A percentile compares a stretch with the other conserved stretches of the same genome.
Conservation (phyloP, 2,329 filamentous ascomycete species). For the Pseudofabraea citricarpa region DNA sequence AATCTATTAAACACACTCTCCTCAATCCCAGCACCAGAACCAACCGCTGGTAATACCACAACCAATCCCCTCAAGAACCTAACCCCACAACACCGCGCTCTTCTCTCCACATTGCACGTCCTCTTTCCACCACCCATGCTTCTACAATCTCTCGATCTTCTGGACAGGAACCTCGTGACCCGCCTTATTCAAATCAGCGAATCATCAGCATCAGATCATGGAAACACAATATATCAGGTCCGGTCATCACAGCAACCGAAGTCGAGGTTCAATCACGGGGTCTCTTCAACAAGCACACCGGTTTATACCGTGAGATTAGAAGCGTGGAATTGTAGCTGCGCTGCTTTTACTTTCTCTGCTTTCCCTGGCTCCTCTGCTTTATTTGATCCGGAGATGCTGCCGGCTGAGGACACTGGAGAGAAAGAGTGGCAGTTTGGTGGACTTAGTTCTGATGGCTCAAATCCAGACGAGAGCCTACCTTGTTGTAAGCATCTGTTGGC, state of each 20-base stretch:
- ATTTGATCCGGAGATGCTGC: conserved; percentile 7
- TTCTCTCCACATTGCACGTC: conserved; percentile 61
- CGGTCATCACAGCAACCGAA: conserved; percentile 26
- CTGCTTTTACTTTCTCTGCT: conserved; percentile 71
- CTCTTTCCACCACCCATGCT: conserved; percentile 71
- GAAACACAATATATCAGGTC: conserved; percentile 15
- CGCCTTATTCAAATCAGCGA: conserved; percentile 36
- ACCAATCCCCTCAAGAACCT: conserved; percentile 18
- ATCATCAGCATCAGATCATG: not conserved
- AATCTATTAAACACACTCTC: conserved; percentile 18
- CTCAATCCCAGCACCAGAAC: not conserved
- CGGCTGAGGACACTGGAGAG: conserved; percentile 3
- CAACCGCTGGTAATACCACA: not conserved
- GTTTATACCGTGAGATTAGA: conserved; percentile 67
- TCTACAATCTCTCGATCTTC: conserved; percentile 79
- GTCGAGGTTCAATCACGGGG: conserved; percentile 27
- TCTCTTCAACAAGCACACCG: conserved; percentile 19
- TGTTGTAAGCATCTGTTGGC: conserved; percentile 89
- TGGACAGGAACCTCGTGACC: conserved; percentile 72
- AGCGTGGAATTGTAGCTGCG: conserved; percentile 88
- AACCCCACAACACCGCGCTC: conserved; percentile 27
- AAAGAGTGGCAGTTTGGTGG: conserved; percentile 41
- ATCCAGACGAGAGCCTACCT: conserved; percentile 34
- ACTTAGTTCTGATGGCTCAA: conserved; percentile 26
- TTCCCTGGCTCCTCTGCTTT: conserved; percentile 40